Conservation (phyloP, 2,329 filamentous ascomycete genomes). For the Fusarium anthophilum region DNA sequence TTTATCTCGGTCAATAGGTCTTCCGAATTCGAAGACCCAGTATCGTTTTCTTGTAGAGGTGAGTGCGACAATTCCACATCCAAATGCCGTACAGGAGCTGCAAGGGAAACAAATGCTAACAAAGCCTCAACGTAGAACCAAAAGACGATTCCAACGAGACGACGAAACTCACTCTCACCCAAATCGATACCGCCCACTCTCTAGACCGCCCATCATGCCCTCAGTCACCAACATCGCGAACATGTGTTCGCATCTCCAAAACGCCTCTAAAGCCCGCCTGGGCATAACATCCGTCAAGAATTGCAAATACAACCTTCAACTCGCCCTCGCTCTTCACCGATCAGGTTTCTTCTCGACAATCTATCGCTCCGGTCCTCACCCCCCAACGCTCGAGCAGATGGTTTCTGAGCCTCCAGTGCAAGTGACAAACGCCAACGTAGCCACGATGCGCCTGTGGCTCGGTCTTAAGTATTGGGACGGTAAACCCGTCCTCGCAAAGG, state of each 20-base stretch:
- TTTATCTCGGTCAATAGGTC: background rate
- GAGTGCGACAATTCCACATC: background rate
- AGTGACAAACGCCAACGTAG: constrained; percentile 75
- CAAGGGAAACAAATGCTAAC: constrained; percentile 6
- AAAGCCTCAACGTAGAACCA: constrained; percentile 5
- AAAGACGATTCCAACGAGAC: background rate
- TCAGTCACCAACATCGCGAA: constrained; percentile 76
- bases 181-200: background rate
- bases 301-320: constrained; percentile 80
- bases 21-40: background rate
- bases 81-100: background rate
- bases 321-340: constrained; percentile 81
- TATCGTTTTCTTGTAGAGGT: constrained; percentile 17
- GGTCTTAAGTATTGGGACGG: constrained; percentile 91
- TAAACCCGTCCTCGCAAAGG: constrained; percentile 76
- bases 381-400: constrained; percentile 59
- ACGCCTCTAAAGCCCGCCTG: constrained; percentile 84
- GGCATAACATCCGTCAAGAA: constrained; percentile 85
- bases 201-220: constrained; percentile 45
- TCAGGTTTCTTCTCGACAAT: constrained; percentile 84
- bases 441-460: constrained; percentile 82
- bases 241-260: constrained; percentile 91
- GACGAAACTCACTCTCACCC: background rate
- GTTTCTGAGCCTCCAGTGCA: constrained; percentile 60
- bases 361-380: constrained; percentile 71